Base-by-base conservation (phyloP, 176 grass and related monocot species). In the Ampelocalamus luodianensis region DNA sequence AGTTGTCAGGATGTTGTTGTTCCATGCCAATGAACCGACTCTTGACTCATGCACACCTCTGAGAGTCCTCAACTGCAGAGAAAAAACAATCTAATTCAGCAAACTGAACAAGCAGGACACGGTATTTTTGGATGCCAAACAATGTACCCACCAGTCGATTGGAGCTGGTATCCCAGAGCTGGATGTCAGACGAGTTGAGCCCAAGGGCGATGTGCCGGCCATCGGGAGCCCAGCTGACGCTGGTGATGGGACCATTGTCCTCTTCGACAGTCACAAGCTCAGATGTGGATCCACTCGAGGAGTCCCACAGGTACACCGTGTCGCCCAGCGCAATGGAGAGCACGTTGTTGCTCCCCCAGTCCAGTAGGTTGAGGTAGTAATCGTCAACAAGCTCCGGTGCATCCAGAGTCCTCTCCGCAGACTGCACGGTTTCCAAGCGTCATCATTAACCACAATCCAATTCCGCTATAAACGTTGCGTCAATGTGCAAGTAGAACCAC, bases 321-420 rank as follows among this genome's bases (percentile, higher is more conserved):
- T 91, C 87, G 50, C 92, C 72, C 49, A 94, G 60, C 13, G 89
- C 92, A 43, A 94, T 94, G 71, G 89, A 94, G 66, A 94, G 12
- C 56, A 94, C 77, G 32, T 94, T 94, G 77, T 42, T 89, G 77
- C 84, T 89, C 58, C 92, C 92, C 92, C 92, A 94, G 61, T 94
- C 92, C 1, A 94, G 81, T 7, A 94, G 81, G 82, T 94, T 94
- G 65, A 94, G 81, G 61, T 94, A 89, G 84, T 94, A 94, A 77
- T 94, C 89, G n/a, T 94, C 89, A 5, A 94, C 84, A 32, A 94
- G 89, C 7, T 91, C 92, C 1, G 89, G 92, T 34, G 87, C 89
- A 63, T 94, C 89, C n/a, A 91, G 85, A n/a, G 80, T 94, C 84
- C 84, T 91, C 84, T 91, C 92, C 4, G 92, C 87, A 68, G 92